Evolutionary conservation across 805 yeast genomes (phyloP).

Genomic region (Teunomyces kruisii): DNA sequence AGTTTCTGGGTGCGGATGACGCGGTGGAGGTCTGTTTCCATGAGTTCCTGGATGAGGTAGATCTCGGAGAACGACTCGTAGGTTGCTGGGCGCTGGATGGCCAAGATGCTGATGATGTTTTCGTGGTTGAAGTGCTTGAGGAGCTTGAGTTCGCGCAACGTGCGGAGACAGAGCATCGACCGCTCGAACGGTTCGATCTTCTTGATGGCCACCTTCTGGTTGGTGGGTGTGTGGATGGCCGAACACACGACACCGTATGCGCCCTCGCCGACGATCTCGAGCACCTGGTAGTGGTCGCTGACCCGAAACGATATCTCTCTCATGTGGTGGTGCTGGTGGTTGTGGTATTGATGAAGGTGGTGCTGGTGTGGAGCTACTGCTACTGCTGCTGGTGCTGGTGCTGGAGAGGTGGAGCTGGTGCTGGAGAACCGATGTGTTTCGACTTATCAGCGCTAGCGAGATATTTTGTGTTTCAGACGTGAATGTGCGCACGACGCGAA

Average conservation of each 20-base stretch:
- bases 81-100: constrained; percentile 79
- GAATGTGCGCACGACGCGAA: background rate
- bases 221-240: constrained; percentile 82
- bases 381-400: too few relatives aligned
- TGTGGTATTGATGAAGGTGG: background rate
- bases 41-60: constrained; percentile 80
- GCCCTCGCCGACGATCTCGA: constrained; percentile 89
- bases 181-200: constrained; percentile 92
- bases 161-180: constrained; percentile 83
- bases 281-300: constrained; percentile 80
- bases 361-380: background rate
- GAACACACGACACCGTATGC: constrained; percentile 95
- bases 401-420: too few relatives aligned
- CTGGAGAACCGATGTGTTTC: too few relatives aligned
- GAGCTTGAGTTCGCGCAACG: constrained; percentile 84
- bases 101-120: constrained; percentile 85
- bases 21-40: constrained; percentile 85
- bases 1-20: constrained; percentile 80
- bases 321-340: background rate
- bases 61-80: constrained; percentile 82
- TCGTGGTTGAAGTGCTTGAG: constrained; percentile 91
- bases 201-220: constrained; percentile 90
- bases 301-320: constrained; percentile 67
- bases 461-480: constrained; percentile 6
- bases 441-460: background rate